Evolutionary conservation across 2,329 filamentous ascomycete genomes (phyloP).

Genomic region (Didymella exigua): DNA sequence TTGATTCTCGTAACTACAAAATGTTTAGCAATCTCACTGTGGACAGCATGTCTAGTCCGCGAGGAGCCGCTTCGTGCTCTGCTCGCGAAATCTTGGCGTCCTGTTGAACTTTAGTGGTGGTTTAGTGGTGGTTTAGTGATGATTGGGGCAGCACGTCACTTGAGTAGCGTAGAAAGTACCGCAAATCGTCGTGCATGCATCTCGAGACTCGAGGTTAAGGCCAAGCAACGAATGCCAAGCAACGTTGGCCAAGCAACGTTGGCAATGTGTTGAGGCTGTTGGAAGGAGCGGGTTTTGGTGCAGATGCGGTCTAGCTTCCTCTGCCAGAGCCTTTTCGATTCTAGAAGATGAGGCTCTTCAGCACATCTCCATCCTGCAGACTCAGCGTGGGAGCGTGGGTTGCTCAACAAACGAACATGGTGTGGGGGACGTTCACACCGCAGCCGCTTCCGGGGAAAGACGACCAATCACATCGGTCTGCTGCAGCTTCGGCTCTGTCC

Average conservation of each 20-base stretch:
- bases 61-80: background rate
- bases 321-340: background rate
- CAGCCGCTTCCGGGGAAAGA: background rate
- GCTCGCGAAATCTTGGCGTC: background rate
- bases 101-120: background rate
- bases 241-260: background rate
- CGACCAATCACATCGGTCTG: background rate
- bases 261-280: constrained; percentile 7
- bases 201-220: background rate
- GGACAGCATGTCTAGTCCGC: background rate
- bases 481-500: background rate
- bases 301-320: constrained; percentile 2
- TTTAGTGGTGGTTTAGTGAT: too few species aligned
- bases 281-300: constrained; percentile 3
- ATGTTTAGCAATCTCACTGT: background rate
- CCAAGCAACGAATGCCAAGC: too few species aligned
- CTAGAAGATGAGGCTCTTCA: constrained; percentile 6
- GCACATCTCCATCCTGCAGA: background rate
- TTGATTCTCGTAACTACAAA: background rate
- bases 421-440: constrained; percentile 10
- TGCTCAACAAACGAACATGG: constrained; percentile 6
- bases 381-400: constrained; percentile 2
- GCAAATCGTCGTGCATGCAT: background rate
- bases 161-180: background rate
- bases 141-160: background rate